Conservation (phyloP, 257 asterid species). For the Solanum chmielewskii region DNA sequence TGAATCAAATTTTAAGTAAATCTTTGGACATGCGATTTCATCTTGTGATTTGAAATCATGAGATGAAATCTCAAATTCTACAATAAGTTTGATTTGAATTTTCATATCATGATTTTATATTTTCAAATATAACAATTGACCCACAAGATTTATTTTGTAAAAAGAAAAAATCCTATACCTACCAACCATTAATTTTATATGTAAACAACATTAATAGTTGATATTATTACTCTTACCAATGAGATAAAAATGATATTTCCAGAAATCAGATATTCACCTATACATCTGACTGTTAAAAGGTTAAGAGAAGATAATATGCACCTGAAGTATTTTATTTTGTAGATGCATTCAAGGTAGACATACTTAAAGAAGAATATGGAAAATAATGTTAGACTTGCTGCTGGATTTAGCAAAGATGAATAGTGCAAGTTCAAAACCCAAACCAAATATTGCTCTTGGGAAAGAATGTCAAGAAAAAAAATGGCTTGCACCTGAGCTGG, state of each 20-base stretch:
- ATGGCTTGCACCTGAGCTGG: neutral
- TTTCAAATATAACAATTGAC: neutral
- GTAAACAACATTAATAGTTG: neutral
- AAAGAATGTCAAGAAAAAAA: neutral
- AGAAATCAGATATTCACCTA: neutral
- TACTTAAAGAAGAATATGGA: neutral
- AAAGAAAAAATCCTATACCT: neutral
- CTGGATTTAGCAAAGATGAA: neutral
- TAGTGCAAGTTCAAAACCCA: neutral
- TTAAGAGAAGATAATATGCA: neutral
- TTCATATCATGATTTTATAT: neutral
- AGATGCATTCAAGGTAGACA: neutral
- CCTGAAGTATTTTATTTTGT: neutral
- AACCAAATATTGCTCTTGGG: neutral
- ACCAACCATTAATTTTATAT: neutral
- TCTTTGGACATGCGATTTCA: neutral
- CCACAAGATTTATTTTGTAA: neutral
- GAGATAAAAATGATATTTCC: neutral
- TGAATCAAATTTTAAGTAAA: neutral
- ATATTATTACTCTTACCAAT: neutral
- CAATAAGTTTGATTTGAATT: neutral
- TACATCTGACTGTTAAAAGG: neutral
- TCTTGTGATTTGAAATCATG: too few relatives aligned
- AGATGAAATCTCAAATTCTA: neutral
- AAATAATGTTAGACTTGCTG: neutral